Evolutionary conservation across 148 eudicot genomes (phyloP).

Genomic region (Arbutus unedo): DNA sequence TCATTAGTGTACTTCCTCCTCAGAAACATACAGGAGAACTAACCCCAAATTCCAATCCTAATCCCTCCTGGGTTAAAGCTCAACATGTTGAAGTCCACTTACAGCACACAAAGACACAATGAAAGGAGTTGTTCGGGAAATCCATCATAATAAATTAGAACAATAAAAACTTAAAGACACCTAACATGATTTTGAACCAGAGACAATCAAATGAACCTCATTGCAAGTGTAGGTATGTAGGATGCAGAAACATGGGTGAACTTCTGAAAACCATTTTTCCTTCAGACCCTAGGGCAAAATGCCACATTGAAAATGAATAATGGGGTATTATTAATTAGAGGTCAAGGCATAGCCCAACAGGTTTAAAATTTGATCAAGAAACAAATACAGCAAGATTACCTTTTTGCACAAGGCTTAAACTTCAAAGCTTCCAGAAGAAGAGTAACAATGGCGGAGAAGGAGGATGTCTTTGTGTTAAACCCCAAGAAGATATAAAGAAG

Average conservation of each 20-base stretch:
- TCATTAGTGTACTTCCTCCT: too few species aligned
- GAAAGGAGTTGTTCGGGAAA: background rate
- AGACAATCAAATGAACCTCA: background rate
- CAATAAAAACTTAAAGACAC: background rate
- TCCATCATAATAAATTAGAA: background rate
- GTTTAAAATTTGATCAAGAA: background rate
- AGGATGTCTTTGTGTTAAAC: background rate
- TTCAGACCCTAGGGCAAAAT: background rate
- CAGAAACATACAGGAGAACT: too few species aligned
- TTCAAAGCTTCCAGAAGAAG: background rate
- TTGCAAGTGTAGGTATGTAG: background rate
- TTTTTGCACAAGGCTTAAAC: background rate
- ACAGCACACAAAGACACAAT: background rate
- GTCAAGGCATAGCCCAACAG: background rate
- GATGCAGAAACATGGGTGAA: background rate
- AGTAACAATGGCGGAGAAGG: background rate
- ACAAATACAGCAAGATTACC: background rate
- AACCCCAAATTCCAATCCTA: too few species aligned
- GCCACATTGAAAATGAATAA: background rate
- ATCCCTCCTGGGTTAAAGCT: background rate
- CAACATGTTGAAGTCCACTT: background rate
- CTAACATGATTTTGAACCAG: background rate
- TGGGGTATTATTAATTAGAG: background rate
- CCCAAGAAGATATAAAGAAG: background rate
- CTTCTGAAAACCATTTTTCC: background rate